phyloP scores from a whole-genome alignment of 306 rosid genomes.

The Acacia acuminata region DNA sequence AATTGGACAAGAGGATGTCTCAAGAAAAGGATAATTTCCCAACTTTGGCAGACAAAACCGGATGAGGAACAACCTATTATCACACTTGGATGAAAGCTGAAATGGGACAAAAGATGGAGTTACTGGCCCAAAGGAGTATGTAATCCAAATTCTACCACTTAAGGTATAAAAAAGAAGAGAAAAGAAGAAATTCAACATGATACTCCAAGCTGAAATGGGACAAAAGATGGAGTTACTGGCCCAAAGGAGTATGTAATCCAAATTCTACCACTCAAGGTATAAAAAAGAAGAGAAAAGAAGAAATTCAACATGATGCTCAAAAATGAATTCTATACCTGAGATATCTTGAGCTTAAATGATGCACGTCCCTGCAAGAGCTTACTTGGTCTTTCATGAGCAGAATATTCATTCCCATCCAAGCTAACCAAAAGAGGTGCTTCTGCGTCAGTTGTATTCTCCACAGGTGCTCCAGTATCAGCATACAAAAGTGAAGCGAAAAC shows the following conservation, averaged over 20 bases:
- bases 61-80: conserved; percentile 76
- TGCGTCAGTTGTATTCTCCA: conserved; percentile 75
- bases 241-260: conserved; percentile 27
- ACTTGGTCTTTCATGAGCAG: conserved; percentile 68
- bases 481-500: conserved; percentile 85
- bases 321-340: conserved; percentile 61
- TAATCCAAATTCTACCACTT: conserved; percentile 26
- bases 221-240: conserved; percentile 33
- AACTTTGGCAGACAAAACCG: conserved; percentile 58
- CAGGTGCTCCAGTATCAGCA: conserved; percentile 67
- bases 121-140: conserved; percentile 27
- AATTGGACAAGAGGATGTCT: conserved; percentile 68
- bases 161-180: no score
- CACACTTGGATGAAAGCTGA: conserved; percentile 97
- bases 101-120: conserved; percentile 36
- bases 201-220: conserved; percentile 74
- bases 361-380: conserved; percentile 83
- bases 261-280: conserved; percentile 4
- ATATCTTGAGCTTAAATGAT: conserved; percentile 91
- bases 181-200: no score
- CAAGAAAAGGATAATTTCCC: conserved; percentile 70
- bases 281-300: conserved; percentile 2
- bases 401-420: conserved; percentile 79
- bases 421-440: conserved; percentile 87
- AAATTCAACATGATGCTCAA: conserved; percentile 1